Evolutionary conservation across 192 early-diverging fungal genomes (phyloP).

Genomic region (Coemansia sp.): DNA sequence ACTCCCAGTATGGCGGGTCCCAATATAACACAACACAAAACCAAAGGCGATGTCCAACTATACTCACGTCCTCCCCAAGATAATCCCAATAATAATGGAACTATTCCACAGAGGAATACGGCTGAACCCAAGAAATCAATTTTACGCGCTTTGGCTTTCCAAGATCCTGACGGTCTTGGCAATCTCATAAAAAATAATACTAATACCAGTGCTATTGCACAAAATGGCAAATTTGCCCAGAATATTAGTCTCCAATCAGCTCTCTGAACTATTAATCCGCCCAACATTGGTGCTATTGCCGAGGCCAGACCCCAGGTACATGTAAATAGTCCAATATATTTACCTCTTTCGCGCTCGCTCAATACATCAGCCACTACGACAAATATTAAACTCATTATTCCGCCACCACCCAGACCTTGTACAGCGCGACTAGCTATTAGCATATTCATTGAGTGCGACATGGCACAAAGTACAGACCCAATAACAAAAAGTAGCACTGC

Average conservation of each 20-base stretch:
- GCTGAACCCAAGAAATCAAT: conserved; percentile 62
- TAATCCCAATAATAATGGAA: conserved; percentile 60
- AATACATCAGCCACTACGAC: conserved; percentile 90
- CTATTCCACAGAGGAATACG: conserved; percentile 50
- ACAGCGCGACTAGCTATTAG: conserved; percentile 80
- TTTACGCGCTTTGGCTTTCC: conserved; percentile 62
- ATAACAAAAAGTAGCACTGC: conserved; percentile 78
- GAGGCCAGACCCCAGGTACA: conserved; percentile 79
- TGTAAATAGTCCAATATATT: conserved; percentile 83
- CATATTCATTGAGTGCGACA: conserved; percentile 63
- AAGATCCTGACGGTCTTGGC: conserved; percentile 58
- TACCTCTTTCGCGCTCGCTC: conserved; percentile 80
- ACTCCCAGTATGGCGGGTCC: conserved; percentile 55
- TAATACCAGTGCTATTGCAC: conserved; percentile 63
- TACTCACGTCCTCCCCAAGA: conserved; percentile 67
- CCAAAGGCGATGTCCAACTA: conserved; percentile 66
- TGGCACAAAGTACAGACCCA: conserved; percentile 84
- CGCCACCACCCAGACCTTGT: conserved; percentile 82
- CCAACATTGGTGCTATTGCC: conserved; percentile 81
- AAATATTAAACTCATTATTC: conserved; percentile 73
- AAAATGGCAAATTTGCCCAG: conserved; percentile 86
- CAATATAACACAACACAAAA: conserved; percentile 59
- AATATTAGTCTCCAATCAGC: conserved; percentile 72
- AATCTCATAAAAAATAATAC: conserved; percentile 64
- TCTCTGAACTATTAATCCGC: conserved; percentile 80